Evolutionary conservation across 495 filamentous ascomycete genomes (phyloP).

Genomic region (Daldinia decipiens): DNA sequence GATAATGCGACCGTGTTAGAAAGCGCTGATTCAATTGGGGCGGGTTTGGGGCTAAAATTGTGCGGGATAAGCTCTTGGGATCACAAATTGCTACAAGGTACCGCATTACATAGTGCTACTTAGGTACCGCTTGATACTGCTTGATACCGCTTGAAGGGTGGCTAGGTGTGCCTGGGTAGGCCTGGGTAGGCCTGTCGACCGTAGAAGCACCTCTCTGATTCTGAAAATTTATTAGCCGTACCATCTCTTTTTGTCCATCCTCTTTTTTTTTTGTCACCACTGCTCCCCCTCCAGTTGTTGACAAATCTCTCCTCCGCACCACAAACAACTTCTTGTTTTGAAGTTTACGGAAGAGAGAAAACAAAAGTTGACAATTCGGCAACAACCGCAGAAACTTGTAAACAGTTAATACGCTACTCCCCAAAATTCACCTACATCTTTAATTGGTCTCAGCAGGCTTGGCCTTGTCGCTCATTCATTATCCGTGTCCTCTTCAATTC

Average conservation of each 20-base stretch:
- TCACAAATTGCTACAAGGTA: slow-evolving; percentile 23
- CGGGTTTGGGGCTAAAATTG: slow-evolving; percentile 43
- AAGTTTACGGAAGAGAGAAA: slow-evolving; percentile 35
- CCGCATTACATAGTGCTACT: no score
- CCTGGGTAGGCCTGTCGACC: slow-evolving; percentile 23
- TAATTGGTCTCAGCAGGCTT: slow-evolving; percentile 47
- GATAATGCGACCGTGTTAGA: slow-evolving; percentile 42
- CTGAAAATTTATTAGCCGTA: slow-evolving; percentile 47
- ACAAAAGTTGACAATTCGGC: slow-evolving; percentile 13
- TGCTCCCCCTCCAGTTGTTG: slow-evolving; percentile 28
- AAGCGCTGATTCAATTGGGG: slow-evolving; percentile 41
- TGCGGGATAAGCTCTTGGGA: slow-evolving; percentile 39
- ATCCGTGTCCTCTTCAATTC: slow-evolving; percentile 33
- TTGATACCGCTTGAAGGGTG: background rate
- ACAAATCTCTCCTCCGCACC: slow-evolving; percentile 33
- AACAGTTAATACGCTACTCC: slow-evolving; percentile 21
- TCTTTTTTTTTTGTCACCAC: slow-evolving; percentile 32
- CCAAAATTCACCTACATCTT: slow-evolving; percentile 29
- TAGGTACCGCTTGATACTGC: background rate
- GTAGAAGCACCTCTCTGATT: slow-evolving; percentile 31
- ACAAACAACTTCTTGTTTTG: slow-evolving; percentile 21
- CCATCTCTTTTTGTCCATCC: slow-evolving; percentile 30
- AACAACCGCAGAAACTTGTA: background rate
- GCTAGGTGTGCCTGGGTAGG: slow-evolving; percentile 16
- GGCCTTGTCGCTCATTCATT: slow-evolving; percentile 47